A percentile compares a stretch with the other conserved stretches of the same genome.
Conservation (phyloP, 192 early-diverging fungal species). For the Coemansia umbellata region DNA sequence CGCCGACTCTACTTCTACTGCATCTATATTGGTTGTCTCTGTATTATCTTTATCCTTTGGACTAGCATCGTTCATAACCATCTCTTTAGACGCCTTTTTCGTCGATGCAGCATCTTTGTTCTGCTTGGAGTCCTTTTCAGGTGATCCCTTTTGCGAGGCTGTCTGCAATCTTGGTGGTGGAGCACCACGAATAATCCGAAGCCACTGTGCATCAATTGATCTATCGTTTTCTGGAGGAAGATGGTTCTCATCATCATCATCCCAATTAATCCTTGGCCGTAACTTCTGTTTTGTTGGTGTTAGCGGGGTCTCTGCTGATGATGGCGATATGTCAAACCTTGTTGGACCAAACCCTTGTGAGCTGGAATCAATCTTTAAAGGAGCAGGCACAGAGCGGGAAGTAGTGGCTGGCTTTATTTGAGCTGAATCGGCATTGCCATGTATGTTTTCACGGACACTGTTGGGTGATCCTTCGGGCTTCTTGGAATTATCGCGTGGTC, state of each 20-base stretch:
- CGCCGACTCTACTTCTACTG: too few species aligned
- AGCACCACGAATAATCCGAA: slow-evolving; percentile 38
- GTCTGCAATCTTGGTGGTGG: slow-evolving; percentile 24
- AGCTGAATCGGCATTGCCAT: too few species aligned
- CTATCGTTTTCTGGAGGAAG: slow-evolving; percentile 22
- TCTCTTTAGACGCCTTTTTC: background rate
- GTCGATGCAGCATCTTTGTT: background rate
- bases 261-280: slow-evolving; percentile 32
- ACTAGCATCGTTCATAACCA: background rate
- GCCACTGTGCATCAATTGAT: slow-evolving; percentile 48
- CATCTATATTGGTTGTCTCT: background rate
- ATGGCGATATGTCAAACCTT: slow-evolving; percentile 13
- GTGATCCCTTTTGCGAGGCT: background rate
- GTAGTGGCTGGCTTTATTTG: too few species aligned
- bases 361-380: too few species aligned
- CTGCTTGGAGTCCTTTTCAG: background rate
- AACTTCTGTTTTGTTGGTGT: slow-evolving; percentile 32
- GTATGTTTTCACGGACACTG: background rate
- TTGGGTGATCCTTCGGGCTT: background rate
- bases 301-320: slow-evolving; percentile 5
- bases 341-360: background rate
- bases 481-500: background rate
- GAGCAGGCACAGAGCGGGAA: too few species aligned
- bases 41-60: background rate
- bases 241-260: slow-evolving; percentile 16